phyloP scores from a whole-genome alignment of 768 basidiomycete species.

The Pholiota conissans region DNA sequence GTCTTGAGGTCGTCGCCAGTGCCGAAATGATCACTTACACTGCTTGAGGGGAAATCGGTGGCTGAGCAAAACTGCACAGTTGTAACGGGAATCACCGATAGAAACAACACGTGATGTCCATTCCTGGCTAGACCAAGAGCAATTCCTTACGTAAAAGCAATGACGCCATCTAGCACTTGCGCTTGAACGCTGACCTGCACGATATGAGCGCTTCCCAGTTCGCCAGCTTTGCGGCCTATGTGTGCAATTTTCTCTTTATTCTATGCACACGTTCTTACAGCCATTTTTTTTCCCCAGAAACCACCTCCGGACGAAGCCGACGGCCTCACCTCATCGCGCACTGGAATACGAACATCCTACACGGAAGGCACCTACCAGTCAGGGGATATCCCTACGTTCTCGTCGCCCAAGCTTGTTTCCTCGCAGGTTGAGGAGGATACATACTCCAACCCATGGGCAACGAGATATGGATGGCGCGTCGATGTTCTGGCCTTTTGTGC shows the following conservation, averaged over 20 bases:
- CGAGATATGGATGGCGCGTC: slow-evolving; percentile 62
- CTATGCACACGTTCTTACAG: background rate
- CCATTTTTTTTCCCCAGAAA: slow-evolving; percentile 32
- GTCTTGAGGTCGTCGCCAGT: slow-evolving; percentile 43
- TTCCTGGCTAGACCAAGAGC: too few relatives aligned
- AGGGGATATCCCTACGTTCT: slow-evolving; percentile 61
- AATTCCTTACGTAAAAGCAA: too few relatives aligned
- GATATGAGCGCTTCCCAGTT: slow-evolving; percentile 36
- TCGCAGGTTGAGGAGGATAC: slow-evolving; percentile 38
- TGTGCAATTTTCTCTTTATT: slow-evolving; percentile 25
- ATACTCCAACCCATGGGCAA: slow-evolving; percentile 64
- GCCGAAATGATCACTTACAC: slow-evolving; percentile 25
- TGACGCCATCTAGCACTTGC: background rate
- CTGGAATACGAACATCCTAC: background rate
- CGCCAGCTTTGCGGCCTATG: slow-evolving; percentile 63
- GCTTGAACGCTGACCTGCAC: background rate
- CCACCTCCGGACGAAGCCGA: slow-evolving; percentile 55
- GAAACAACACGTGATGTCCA: background rate
- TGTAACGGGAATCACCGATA: slow-evolving; percentile 42
- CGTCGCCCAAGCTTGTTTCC: slow-evolving; percentile 39
- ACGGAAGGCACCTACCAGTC: slow-evolving; percentile 63
- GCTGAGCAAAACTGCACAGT: slow-evolving; percentile 44
- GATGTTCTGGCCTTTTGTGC: slow-evolving; percentile 64
- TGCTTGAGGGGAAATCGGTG: slow-evolving; percentile 23
- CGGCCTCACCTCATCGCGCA: background rate